A percentile compares a stretch with the other conserved stretches of the same genome.
Conservation (phyloP, 345 rosid species). For the Acer yangbiense region DNA sequence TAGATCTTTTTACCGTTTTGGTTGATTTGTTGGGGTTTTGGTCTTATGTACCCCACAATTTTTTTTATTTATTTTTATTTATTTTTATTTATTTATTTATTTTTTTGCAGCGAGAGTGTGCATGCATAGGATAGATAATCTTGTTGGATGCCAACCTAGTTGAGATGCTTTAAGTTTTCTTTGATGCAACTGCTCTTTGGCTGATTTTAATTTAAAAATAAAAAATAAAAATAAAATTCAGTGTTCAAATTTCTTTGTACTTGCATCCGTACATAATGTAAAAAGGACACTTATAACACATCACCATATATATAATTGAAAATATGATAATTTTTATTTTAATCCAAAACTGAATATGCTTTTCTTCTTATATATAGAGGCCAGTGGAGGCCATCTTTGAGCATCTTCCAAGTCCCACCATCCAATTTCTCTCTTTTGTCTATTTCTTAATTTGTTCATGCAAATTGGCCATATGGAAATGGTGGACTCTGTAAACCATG, state of each 20-base stretch:
- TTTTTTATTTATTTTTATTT: too few species aligned
- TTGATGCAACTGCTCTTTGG: too few species aligned
- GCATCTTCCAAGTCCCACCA: neutral
- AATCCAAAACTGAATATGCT: neutral
- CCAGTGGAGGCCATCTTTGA: slow-evolving; percentile 1
- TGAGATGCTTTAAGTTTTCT: too few species aligned
- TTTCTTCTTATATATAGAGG: slow-evolving; percentile 25
- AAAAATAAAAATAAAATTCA: too few species aligned
- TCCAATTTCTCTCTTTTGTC: neutral
- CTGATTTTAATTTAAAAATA: too few species aligned
- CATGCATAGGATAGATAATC: too few species aligned
- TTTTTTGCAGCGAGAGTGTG: too few species aligned
- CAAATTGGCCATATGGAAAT: slow-evolving; percentile 26
- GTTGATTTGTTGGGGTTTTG: too few species aligned
- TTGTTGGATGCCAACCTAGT: too few species aligned
- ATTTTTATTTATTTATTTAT: too few species aligned
- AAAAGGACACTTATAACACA: neutral
- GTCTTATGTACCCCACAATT: too few species aligned
- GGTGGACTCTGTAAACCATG: slow-evolving; percentile 17
- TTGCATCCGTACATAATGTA: slow-evolving; percentile 18
- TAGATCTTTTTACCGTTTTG: too few species aligned
- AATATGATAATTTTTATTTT: neutral
- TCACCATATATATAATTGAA: neutral
- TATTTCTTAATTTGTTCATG: neutral
- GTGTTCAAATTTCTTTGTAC: slow-evolving; percentile 14